These are phyloP conservation scores for Chaetomium fimeti DNA, from an alignment of 495 filamentous ascomycete species.

Conservation along the genomic window DNA sequence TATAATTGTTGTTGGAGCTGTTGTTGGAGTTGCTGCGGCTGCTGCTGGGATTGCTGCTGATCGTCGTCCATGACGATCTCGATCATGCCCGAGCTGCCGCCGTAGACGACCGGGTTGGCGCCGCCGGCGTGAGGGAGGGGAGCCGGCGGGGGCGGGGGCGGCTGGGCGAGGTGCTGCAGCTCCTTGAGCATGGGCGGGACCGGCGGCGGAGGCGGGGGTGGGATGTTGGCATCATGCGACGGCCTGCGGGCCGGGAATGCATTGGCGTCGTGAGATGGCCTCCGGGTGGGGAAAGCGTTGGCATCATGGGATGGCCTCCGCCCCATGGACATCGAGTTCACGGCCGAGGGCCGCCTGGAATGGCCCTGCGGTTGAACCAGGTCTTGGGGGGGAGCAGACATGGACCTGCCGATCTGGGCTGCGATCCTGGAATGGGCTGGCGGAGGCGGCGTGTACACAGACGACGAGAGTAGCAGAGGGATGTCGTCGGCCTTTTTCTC, in stretches of 20 bases:
- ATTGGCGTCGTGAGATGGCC: constrained; percentile 34
- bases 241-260: constrained; percentile 31
- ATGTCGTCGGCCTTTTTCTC: constrained; percentile 15
- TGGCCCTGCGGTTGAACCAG: constrained; percentile 34
- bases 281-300: constrained; percentile 28
- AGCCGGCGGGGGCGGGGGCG: constrained; percentile 66
- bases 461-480: constrained; percentile 55
- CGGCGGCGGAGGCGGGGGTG: constrained; percentile 51
- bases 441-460: constrained; percentile 62
- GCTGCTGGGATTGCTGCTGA: constrained; percentile 36
- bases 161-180: constrained; percentile 74
- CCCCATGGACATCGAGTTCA: constrained; percentile 21
- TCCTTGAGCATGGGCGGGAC: constrained; percentile 68
- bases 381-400: constrained; percentile 69
- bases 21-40: constrained; percentile 31
- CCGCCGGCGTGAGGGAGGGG: constrained; percentile 44
- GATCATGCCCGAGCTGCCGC: constrained; percentile 60
- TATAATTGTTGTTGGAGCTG: constrained; percentile 13
- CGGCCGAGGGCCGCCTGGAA: constrained; percentile 22
- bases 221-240: constrained; percentile 57
- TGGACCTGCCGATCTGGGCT: constrained; percentile 59
- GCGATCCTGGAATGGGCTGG: constrained; percentile 22
- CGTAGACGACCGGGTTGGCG: constrained; percentile 39
- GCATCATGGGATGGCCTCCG: constrained; percentile 35
- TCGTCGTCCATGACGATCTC: constrained; percentile 73